These are phyloP conservation scores for Isatis tinctoria DNA, from an alignment of 345 rosid species.

Conservation along the genomic window DNA sequence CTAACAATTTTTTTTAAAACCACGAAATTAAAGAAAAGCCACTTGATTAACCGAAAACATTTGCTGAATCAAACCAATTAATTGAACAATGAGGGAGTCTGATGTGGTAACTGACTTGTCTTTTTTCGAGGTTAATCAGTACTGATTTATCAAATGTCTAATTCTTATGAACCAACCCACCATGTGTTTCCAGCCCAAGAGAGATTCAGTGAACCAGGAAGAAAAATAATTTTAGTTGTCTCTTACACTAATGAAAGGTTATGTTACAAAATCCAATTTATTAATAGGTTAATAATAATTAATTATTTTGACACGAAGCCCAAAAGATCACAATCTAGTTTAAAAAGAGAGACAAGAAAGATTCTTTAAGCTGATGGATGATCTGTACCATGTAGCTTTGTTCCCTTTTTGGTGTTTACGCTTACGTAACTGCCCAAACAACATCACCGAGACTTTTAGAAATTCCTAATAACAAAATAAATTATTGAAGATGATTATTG, in stretches of 20 bases:
- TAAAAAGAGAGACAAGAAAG: conserved; percentile 32
- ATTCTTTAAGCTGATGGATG: conserved; percentile 29
- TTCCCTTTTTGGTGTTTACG: conserved; percentile 26
- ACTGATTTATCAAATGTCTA: neutral
- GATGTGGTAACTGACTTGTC: conserved; percentile 19
- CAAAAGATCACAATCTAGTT: conserved; percentile 39
- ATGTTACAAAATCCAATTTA: conserved; percentile 14
- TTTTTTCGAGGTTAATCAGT: conserved; percentile 27
- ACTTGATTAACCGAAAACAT: conserved; percentile 19
- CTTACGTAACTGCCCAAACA: conserved; percentile 25
- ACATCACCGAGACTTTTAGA: neutral
- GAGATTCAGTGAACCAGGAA: conserved; percentile 34
- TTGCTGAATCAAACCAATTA: conserved; percentile 25
- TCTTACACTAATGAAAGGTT: conserved; percentile 37
- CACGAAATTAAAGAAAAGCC: neutral
- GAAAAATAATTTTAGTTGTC: conserved; percentile 17
- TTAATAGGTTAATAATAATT: conserved; percentile 6
- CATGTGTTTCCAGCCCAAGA: conserved; percentile 27
- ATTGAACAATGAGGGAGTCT: conserved; percentile 11
- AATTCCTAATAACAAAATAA: neutral
- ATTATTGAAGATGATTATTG: neutral
- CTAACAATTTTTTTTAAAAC: no score
- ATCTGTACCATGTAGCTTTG: conserved; percentile 39
- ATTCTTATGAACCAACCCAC: conserved; percentile 25
- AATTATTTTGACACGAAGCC: conserved; percentile 30